Evolutionary conservation across 2,329 filamentous ascomycete genomes (phyloP).

Genomic region (Beauveria caledonica): DNA sequence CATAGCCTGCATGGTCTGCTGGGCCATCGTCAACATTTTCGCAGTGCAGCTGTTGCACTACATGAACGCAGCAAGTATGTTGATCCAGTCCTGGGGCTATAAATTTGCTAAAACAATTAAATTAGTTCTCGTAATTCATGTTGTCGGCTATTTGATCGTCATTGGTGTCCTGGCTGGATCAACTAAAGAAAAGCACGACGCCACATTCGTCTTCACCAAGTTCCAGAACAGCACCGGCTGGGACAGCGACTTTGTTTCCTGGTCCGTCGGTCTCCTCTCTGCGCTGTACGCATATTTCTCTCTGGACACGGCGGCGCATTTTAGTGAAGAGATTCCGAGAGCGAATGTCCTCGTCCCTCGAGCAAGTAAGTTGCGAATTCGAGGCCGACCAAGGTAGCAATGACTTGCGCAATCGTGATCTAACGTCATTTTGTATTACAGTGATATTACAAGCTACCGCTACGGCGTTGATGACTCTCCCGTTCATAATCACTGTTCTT

Average conservation of each 20-base stretch:
- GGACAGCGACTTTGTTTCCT: background rate
- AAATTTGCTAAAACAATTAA: background rate
- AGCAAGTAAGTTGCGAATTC: background rate
- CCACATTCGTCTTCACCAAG: background rate
- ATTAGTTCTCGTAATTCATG: background rate
- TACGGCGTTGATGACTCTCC: background rate
- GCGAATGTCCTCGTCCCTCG: background rate
- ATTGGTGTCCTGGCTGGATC: background rate
- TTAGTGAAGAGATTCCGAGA: background rate
- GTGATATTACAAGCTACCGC: background rate
- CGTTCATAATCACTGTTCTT: background rate
- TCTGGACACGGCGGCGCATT: background rate
- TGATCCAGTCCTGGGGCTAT: background rate
- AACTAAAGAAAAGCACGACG: background rate
- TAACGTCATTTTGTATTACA: background rate
- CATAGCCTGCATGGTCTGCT: background rate
- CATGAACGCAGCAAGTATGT: background rate
- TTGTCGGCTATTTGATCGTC: background rate
- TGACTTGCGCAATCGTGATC: background rate
- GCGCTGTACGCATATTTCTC: background rate
- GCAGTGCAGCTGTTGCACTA: background rate
- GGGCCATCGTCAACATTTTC: background rate
- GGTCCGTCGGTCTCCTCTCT: background rate
- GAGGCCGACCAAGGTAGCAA: background rate
- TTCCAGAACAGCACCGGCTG: background rate